Evolutionary conservation across 371 early-diverging fungal genomes (phyloP), one percentile per base, ranked within the genome.

Genomic region (Ordospora colligata): DNA sequence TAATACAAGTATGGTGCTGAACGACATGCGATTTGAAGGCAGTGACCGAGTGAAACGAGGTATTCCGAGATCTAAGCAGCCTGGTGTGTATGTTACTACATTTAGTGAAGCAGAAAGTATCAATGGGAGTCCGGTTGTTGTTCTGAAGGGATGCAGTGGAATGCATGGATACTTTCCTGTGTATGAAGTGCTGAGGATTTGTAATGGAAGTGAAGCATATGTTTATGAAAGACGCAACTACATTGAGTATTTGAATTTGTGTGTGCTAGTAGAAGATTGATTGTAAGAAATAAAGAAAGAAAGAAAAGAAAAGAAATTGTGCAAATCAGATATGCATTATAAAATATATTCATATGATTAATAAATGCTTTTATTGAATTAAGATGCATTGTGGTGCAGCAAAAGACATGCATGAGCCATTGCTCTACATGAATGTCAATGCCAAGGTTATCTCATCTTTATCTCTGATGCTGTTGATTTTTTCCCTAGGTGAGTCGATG

Each of bases 221-320:
- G 62, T 79, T 40, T 79, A 49, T 49, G 80, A 75, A 45, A 25
- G 49, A 2, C 50, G 50, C 25, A 45, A 52, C n/a, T 75, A 46
- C 53, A 66, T 79, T 17, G 62, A 75, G 44, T 79, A 79, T 47
- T 75, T 79, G 10, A 74, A 52, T 45, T 22, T 21, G 21, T 43
- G 42, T 43, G 51, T 78, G 37, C 23, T 72, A 14, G 45, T 44
- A 8, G 12, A 45, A 4, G 27, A 17, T 7, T n/a, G 50, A 49
- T 32, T 32, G 32, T 5, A 32, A 32, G 32, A 2, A 46, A 46
- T 46, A 11, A 46, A 46, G 10, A 11, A 46, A 46, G n/a, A 46
- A 46, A 46, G 46, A n/a, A 46, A 11, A 46, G n/a, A 11, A 11
- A 46, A 46, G 46, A 46, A 46, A 46, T 46, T n/a, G n/a, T 32